A percentile compares a stretch with the other conserved stretches of the same genome.
phyloP scores from a whole-genome alignment of 2,329 filamentous ascomycete genomes.

The Fusarium dimerum region DNA sequence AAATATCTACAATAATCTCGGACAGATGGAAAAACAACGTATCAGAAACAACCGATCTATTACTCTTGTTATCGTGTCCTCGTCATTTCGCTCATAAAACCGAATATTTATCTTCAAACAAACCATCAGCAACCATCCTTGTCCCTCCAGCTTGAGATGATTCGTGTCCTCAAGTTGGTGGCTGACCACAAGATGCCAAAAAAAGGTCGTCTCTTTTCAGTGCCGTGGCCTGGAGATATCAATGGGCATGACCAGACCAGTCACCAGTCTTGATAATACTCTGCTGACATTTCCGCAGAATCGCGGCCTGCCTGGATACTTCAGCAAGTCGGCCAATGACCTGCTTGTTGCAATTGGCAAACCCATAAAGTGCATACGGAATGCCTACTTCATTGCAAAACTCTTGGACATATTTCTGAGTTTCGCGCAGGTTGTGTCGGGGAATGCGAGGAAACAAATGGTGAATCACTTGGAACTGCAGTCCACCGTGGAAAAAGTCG shows the following conservation, averaged over 20 bases:
- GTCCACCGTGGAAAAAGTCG: conserved; percentile 84
- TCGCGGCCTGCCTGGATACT: conserved; percentile 76
- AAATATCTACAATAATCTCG: too few species aligned
- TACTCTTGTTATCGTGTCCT: background rate
- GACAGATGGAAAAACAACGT: background rate
- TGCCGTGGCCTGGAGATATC: background rate
- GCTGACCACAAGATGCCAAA: background rate
- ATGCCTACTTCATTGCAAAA: conserved; percentile 83
- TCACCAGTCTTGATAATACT: conserved; percentile 39
- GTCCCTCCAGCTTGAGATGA: too few species aligned
- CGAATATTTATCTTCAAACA: background rate
- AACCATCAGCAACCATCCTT: too few species aligned
- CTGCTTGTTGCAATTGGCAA: conserved; percentile 78
- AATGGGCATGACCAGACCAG: conserved; percentile 15
- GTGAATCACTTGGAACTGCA: conserved; percentile 89
- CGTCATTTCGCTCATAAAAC: conserved; percentile 10
- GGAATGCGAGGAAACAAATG: conserved; percentile 84
- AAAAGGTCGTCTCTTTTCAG: too few species aligned
- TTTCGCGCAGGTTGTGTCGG: conserved; percentile 75
- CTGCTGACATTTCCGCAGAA: conserved; percentile 74
- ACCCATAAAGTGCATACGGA: conserved; percentile 83
- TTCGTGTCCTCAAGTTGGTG: background rate
- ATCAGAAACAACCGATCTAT: background rate
- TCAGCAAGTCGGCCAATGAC: conserved; percentile 77
- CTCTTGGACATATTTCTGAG: conserved; percentile 74